Percentiles rank a stretch among this genome's conserved stretches.
Evolutionary conservation across 495 filamentous ascomycete genomes (phyloP).

Genomic region (Podospora australis): DNA sequence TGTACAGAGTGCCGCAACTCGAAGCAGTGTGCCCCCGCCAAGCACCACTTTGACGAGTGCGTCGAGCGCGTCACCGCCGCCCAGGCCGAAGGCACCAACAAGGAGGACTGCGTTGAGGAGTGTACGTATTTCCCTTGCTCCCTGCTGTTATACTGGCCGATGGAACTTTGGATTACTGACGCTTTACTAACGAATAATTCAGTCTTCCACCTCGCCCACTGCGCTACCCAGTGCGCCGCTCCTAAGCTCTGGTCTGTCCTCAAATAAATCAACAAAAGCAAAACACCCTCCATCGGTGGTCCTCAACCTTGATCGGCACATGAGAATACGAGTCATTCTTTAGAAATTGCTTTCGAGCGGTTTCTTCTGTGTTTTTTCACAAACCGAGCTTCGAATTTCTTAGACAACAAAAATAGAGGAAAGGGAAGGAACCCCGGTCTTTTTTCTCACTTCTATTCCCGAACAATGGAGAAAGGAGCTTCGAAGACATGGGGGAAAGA

Average conservation of each 20-base stretch:
- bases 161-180: background rate
- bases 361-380: too few species aligned
- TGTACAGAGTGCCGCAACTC: conserved; percentile 77
- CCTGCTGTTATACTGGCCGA: background rate
- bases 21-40: conserved; percentile 72
- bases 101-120: conserved; percentile 98
- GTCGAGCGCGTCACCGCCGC: conserved; percentile 82
- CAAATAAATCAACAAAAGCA: conserved; percentile 55
- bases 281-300: background rate
- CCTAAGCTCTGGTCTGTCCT: conserved; percentile 89
- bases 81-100: conserved; percentile 52
- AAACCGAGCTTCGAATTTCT: too few species aligned
- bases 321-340: too few species aligned
- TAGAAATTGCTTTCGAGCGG: too few species aligned
- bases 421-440: too few species aligned
- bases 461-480: too few species aligned
- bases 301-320: background rate
- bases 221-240: conserved; percentile 82
- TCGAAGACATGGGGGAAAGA: too few species aligned
- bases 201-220: conserved; percentile 99
- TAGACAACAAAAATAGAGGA: too few species aligned
- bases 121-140: conserved; percentile 56
- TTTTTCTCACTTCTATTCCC: too few species aligned
- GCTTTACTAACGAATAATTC: conserved; percentile 8
- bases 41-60: conserved; percentile 98